These are phyloP conservation scores for Trichoderma pleuroti DNA, from an alignment of 2,329 filamentous ascomycete species.

Conservation along the genomic window DNA sequence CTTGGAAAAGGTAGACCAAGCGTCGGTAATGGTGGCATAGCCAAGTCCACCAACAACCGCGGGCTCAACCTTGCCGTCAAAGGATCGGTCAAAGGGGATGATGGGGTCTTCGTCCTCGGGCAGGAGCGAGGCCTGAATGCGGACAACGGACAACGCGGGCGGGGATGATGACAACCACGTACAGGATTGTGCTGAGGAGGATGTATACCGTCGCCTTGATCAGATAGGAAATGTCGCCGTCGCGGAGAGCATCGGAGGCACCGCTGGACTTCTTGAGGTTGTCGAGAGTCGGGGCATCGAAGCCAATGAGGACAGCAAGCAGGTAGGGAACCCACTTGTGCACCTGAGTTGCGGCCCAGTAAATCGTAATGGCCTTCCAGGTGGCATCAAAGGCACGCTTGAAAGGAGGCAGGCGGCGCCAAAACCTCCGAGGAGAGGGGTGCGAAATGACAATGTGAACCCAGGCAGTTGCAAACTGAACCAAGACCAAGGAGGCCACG, in stretches of 20 bases:
- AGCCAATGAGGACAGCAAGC: conserved; percentile 42
- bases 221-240: conserved; percentile 28
- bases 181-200: conserved; percentile 46
- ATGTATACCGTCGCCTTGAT: conserved; percentile 46
- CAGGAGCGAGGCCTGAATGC: conserved; percentile 83
- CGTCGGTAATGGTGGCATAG: conserved; percentile 67
- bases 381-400: conserved; percentile 64
- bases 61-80: conserved; percentile 73
- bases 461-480: conserved; percentile 73
- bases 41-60: conserved; percentile 69
- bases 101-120: conserved; percentile 78
- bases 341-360: conserved; percentile 57
- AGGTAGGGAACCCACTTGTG: conserved; percentile 45
- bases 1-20: conserved; percentile 74
- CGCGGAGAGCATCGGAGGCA: conserved; percentile 36
- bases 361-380: conserved; percentile 60
- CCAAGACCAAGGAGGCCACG: conserved; percentile 56
- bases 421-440: conserved; percentile 61
- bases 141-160: conserved; percentile 69
- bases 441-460: conserved; percentile 80
- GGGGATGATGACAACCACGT: conserved; percentile 68
- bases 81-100: conserved; percentile 85
- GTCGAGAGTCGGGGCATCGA: conserved; percentile 38
- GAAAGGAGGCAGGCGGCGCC: conserved; percentile 64
- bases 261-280: conserved; percentile 28